Evolutionary conservation across 495 filamentous ascomycete species (phyloP), one percentile per base, ranked within the genome.

Genomic region (Aspergillus olivimuriae): DNA sequence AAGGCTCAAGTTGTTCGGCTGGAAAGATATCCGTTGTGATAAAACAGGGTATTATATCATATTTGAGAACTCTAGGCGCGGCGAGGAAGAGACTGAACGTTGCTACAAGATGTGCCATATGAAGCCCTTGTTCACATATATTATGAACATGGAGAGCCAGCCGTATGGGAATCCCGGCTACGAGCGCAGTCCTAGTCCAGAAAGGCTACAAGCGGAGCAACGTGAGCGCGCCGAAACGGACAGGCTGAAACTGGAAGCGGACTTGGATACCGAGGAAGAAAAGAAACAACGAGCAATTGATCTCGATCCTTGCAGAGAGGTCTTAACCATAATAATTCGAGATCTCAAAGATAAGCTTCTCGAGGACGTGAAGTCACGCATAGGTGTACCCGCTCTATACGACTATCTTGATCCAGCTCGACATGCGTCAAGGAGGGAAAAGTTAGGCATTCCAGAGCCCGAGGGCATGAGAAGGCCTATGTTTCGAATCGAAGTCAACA

Each of bases 121-220:
- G 58, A 78, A 80, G 19, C 73, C 79, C 1, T 75, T 99, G 34
- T 97, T 99, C 70, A 95, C 80, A 4, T 97, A 96, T 56, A 79
- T 75, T 40, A 87, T 99, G 88, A 79, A 80, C 32, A 95, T 99
- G 90, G 82, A 89, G 57, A 81, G 81, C 48, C 81, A 89, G 39
- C 68, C 72, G 24, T 80, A 80, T 48, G 84, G 81, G 7, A 85
- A 86, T 50, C 81, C 78, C 31, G 63, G 77, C 52, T 77, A 86
- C 55, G 69, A 83, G 62, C 65, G 78, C 57, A 77, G 81, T 57
- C 74, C 82, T 39, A 78, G 75, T 48, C 72, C 77, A 34, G 66
- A 80, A 61, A 58, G 71, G 39, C 53, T 64, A 19, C 62, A 50
- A 49, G 70, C 53, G 38, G 82, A 85, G 44, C 61, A 75, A 52